Base-by-base conservation (phyloP, 2,329 filamentous ascomycete species). In the Stemphylium beticola region DNA sequence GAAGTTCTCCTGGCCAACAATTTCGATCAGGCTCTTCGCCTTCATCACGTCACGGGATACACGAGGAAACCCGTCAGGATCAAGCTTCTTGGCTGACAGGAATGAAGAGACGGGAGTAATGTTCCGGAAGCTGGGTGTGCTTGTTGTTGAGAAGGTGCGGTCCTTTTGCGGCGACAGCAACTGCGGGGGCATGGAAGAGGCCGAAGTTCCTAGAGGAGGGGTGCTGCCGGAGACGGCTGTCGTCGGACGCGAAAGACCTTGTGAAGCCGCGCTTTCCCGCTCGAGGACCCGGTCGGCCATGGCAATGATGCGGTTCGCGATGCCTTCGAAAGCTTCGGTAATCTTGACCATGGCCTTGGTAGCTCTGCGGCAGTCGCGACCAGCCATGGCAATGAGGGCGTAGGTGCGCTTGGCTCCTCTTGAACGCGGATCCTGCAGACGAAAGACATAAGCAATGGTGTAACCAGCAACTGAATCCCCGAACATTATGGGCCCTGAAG, bases 401-500 rank as follows among this genome's bases (percentile, higher is more conserved):
- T 86, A 86, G 33, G 79, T 82, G 49, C 83, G 79, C 54, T 81
- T 77, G 54, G 82, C 79, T 32, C 83, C 83, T 50, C 83, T 81
- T 9, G 83, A 83, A 68, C 83, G 80, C 14, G 82, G 82, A 62
- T 86, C 83, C 12, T 81, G 81, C 15, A 86, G 77, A 39, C 83
- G 82, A 69, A 86, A 86, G 36, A 84, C 79, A 65, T 84, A 85
- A 37, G 83, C 83, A 47, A 85, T 83, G 15, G 83, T 85, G 72
- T 85, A 84, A 47, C 83, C 83, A 5, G 81, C 78, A 17, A 77
- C 77, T 0, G 80, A 76, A 57, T 85, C 83, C 24, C 83, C 83
- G 60, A 85, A 86, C 63, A 81, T 83, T 41, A 86, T 72, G n/a
- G 82, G 82, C 0, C 83, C 83, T 6, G 83, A 83, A 0, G 82